Percentiles rank a stretch among this genome's conserved stretches.
Evolutionary conservation across 176 grass and related monocot species (phyloP).

Genomic region (Bothriochloa decipiens): DNA sequence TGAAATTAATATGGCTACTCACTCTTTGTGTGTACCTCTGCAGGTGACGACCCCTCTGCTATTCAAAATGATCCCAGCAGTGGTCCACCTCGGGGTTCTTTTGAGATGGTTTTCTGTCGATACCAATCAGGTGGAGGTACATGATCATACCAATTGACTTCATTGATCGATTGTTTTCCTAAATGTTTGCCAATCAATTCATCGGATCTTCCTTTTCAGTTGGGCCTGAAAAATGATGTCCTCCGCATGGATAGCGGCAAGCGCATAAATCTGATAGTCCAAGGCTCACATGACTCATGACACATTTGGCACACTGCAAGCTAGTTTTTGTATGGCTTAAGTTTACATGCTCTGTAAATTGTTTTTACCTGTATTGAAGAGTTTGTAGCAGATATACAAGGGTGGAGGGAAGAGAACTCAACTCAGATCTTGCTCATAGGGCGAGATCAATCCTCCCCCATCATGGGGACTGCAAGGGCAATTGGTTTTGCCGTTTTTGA

Average conservation of each 20-base stretch:
- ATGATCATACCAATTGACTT: constrained; percentile 52
- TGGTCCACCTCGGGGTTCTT: constrained; percentile 92
- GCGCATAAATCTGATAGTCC: constrained; percentile 83
- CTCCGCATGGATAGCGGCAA: constrained; percentile 79
- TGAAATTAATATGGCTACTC: not conserved
- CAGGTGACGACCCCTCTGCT: constrained; percentile 98
- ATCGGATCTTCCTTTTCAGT: constrained; percentile 67
- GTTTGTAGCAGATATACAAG: constrained; percentile 43
- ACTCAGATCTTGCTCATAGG: constrained; percentile 30
- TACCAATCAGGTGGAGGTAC: constrained; percentile 89
- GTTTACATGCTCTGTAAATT: constrained; percentile 50
- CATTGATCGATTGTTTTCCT: constrained; percentile 49
- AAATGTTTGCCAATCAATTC: constrained; percentile 52
- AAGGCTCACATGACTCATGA: constrained; percentile 93
- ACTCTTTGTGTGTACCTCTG: constrained; percentile 31
- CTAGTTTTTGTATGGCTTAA: constrained; percentile 54
- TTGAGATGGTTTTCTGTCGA: constrained; percentile 97
- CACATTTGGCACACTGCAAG: constrained; percentile 47
- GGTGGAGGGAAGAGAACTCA: constrained; percentile 35
- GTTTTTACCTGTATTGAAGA: constrained; percentile 39
- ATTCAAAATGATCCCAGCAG: constrained; percentile 97
- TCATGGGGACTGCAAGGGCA: constrained; percentile 27
- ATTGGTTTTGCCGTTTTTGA: constrained; percentile 33
- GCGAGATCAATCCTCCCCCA: constrained; percentile 27
- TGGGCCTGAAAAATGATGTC: constrained; percentile 74